These are phyloP conservation scores for Hypoxylon fragiforme DNA, from an alignment of 495 filamentous ascomycete genomes.

Conservation along the genomic window DNA sequence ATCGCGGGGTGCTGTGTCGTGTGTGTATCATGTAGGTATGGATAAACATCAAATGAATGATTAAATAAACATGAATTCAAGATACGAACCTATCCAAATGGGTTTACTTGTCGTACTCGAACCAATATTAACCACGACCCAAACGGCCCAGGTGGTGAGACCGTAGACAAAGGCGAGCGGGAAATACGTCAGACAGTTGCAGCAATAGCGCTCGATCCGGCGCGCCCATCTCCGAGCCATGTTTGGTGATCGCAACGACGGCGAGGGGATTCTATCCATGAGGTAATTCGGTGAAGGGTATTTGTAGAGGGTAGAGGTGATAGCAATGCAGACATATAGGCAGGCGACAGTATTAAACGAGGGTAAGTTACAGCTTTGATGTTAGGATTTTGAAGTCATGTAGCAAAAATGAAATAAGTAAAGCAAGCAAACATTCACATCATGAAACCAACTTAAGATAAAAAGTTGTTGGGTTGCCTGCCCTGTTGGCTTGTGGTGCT, in stretches of 20 bases:
- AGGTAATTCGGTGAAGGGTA: too few relatives aligned
- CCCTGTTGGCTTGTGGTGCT: conserved; percentile 1
- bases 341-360: not conserved
- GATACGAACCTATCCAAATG: conserved; percentile 67
- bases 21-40: too few relatives aligned
- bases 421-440: conserved; percentile 23
- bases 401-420: conserved; percentile 3
- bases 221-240: conserved; percentile 66
- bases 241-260: conserved; percentile 34
- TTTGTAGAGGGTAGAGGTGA: not conserved
- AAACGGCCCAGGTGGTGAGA: conserved; percentile 86
- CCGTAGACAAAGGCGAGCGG: conserved; percentile 88
- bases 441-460: conserved; percentile 18
- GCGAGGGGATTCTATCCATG: conserved; percentile 36
- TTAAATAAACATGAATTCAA: not conserved
- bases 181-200: conserved; percentile 77
- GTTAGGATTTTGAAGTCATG: too few relatives aligned
- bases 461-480: not conserved
- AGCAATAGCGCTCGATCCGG: conserved; percentile 82
- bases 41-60: too few relatives aligned
- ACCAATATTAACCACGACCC: conserved; percentile 79
- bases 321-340: conserved; percentile 1
- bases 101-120: conserved; percentile 54
- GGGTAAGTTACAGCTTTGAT: too few relatives aligned
- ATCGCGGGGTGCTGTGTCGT: not conserved